These are phyloP conservation scores for Saprolegnia parasitica DNA, from an alignment of 352 stramenopile genomes.

Conservation along the genomic window DNA sequence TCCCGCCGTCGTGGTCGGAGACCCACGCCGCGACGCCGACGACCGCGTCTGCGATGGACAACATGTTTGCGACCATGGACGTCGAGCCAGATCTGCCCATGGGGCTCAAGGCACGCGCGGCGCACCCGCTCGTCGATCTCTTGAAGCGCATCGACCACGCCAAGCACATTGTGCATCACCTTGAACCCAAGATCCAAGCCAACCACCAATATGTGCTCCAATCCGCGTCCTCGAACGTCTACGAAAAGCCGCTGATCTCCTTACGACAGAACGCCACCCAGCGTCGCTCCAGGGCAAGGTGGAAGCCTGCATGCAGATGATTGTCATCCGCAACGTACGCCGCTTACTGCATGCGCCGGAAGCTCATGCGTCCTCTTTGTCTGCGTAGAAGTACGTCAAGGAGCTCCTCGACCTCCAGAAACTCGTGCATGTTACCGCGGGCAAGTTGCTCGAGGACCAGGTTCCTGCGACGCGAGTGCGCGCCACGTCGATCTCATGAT, in stretches of 20 bases:
- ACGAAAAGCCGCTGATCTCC: conserved; percentile 45
- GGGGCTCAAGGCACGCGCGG: conserved; percentile 72
- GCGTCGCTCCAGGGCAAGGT: conserved; percentile 48
- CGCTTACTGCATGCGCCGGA: neutral
- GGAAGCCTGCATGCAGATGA: conserved; percentile 61
- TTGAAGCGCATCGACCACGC: conserved; percentile 80
- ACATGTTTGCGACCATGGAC: conserved; percentile 37
- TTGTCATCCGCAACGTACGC: conserved; percentile 76
- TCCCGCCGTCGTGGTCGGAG: conserved; percentile 36
- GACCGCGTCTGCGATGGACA: conserved; percentile 8
- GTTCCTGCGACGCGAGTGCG: conserved; percentile 27
- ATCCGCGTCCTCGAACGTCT: conserved; percentile 46
- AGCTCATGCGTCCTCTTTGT: neutral
- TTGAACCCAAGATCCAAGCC: conserved; percentile 54
- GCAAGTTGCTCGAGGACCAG: conserved; percentile 38
- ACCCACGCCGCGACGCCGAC: neutral
- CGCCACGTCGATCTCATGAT: neutral
- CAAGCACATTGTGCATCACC: conserved; percentile 55
- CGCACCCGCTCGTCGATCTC: conserved; percentile 63
- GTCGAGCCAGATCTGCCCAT: conserved; percentile 52
- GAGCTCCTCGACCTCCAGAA: conserved; percentile 50
- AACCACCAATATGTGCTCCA: conserved; percentile 55
- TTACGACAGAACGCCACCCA: conserved; percentile 48
- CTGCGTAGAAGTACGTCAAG: conserved; percentile 58
- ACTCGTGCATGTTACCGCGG: conserved; percentile 1